A percentile compares a stretch with the other conserved stretches of the same genome.
Conservation (phyloP, 495 filamentous ascomycete genomes). For the Neurospora terricola region DNA sequence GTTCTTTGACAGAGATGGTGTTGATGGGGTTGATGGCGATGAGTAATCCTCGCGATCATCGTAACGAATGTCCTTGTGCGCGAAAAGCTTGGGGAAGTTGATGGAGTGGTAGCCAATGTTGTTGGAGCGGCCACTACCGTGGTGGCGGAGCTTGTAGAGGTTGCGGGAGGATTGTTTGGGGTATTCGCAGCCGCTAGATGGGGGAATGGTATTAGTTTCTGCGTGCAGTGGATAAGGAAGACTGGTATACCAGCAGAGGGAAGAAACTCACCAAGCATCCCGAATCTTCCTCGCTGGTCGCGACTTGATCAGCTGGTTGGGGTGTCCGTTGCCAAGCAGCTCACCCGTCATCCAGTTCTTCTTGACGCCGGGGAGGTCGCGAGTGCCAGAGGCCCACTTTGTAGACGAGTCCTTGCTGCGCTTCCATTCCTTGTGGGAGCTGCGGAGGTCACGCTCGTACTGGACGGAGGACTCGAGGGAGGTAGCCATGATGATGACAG, state of each 20-base stretch:
- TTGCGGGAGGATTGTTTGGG: neutral
- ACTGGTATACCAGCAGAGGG: no score
- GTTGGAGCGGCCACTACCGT: constrained; percentile 8
- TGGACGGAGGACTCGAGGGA: constrained; percentile 8
- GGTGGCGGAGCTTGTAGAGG: neutral
- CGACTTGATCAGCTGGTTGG: constrained; percentile 19
- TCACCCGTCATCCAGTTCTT: constrained; percentile 4
- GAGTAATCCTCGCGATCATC: constrained; percentile 1
- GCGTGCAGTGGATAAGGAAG: no score
- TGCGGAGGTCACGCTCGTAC: constrained; percentile 34
- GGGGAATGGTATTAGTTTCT: neutral
- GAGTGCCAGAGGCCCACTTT: constrained; percentile 33
- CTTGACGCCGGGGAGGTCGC: constrained; percentile 16
- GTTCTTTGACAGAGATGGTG: constrained; percentile 16
- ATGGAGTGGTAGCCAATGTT: constrained; percentile 20
- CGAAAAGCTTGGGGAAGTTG: constrained; percentile 26
- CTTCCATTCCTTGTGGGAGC: constrained; percentile 31
- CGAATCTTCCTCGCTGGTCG: constrained; percentile 14
- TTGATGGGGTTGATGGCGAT: neutral
- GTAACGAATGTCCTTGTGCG: constrained; percentile 24
- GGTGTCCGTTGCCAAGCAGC: constrained; percentile 2
- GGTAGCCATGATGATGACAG: constrained; percentile 10
- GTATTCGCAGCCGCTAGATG: neutral
- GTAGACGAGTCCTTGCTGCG: constrained; percentile 30
- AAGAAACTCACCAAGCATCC: constrained; percentile 6